These are phyloP conservation scores for Tremella mesenterica DNA, from an alignment of 768 basidiomycete genomes.

Conservation along the genomic window DNA sequence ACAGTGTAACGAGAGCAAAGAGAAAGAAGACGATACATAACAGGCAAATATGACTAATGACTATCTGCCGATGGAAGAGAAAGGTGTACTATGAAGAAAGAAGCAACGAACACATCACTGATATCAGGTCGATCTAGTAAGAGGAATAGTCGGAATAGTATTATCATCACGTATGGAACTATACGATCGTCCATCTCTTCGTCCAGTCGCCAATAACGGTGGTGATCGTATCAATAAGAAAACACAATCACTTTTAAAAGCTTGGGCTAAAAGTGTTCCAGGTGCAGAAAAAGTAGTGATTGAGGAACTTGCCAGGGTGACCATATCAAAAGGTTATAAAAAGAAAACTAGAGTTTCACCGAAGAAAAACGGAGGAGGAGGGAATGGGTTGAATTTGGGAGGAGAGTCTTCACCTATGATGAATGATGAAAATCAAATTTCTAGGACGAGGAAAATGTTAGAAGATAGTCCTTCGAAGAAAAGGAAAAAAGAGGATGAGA, in stretches of 20 bases:
- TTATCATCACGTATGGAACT: slow-evolving; percentile 9
- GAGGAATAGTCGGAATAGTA: slow-evolving; percentile 2
- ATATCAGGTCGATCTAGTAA: slow-evolving; percentile 4
- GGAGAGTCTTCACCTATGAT: background rate
- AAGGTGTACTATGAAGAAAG: too few species aligned
- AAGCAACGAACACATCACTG: background rate
- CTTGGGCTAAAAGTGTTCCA: background rate
- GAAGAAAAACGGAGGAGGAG: too few species aligned
- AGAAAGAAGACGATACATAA: too few species aligned
- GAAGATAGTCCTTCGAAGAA: background rate
- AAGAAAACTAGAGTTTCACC: background rate
- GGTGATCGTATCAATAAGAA: slow-evolving; percentile 29
- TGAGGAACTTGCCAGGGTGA: slow-evolving; percentile 5
- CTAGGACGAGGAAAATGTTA: background rate
- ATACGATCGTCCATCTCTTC: slow-evolving; percentile 11
- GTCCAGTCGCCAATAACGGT: slow-evolving; percentile 15
- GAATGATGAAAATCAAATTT: background rate
- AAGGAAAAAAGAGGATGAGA: background rate
- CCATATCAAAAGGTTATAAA: too few species aligned
- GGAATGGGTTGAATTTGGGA: too few species aligned
- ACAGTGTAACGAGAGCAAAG: too few species aligned
- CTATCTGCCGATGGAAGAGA: too few species aligned
- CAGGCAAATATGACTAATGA: too few species aligned
- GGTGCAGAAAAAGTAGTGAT: slow-evolving; percentile 12
- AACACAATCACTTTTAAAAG: slow-evolving; percentile 14